Evolutionary conservation across 768 basidiomycete species (phyloP).

Genomic region (Albatrellus ellisii): DNA sequence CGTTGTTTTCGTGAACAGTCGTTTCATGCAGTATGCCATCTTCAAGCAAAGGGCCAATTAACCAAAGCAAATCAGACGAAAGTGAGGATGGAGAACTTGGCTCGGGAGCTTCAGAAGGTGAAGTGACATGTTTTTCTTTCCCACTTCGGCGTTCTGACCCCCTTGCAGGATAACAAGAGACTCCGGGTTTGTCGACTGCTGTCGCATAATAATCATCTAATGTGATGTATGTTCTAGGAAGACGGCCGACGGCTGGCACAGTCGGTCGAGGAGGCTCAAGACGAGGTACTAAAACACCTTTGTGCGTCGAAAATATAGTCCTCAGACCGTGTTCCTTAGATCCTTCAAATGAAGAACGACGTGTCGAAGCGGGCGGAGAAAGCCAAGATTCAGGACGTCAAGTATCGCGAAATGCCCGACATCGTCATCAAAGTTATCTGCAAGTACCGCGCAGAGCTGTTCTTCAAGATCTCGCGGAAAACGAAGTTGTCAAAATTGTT

Average conservation of each 20-base stretch:
- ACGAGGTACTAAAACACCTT: slow-evolving; percentile 39
- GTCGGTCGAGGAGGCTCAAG: slow-evolving; percentile 78
- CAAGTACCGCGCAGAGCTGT: slow-evolving; percentile 80
- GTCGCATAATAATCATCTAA: slow-evolving; percentile 20
- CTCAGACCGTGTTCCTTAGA: slow-evolving; percentile 25
- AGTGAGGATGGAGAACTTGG: slow-evolving; percentile 82
- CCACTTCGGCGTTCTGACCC: slow-evolving; percentile 7
- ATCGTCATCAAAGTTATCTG: slow-evolving; percentile 84
- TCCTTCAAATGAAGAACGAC: slow-evolving; percentile 71
- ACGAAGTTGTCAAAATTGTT: slow-evolving; percentile 76
- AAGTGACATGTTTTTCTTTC: not conserved
- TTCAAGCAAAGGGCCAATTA: slow-evolving; percentile 59
- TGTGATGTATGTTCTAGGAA: slow-evolving; percentile 37
- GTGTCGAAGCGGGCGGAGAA: slow-evolving; percentile 71
- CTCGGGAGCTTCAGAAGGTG: slow-evolving; percentile 83
- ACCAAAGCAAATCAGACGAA: slow-evolving; percentile 85
- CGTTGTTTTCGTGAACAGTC: slow-evolving; percentile 6
- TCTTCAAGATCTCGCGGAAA: slow-evolving; percentile 89
- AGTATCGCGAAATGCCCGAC: slow-evolving; percentile 79
- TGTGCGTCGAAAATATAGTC: not conserved
- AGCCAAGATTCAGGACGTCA: slow-evolving; percentile 65
- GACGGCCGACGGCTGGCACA: slow-evolving; percentile 71
- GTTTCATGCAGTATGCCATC: slow-evolving; percentile 12
- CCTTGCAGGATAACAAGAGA: slow-evolving; percentile 71
- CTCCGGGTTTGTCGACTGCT: slow-evolving; percentile 44